Evolutionary conservation across 2,329 filamentous ascomycete species (phyloP).

Genomic region (Microcyclosporella mali): DNA sequence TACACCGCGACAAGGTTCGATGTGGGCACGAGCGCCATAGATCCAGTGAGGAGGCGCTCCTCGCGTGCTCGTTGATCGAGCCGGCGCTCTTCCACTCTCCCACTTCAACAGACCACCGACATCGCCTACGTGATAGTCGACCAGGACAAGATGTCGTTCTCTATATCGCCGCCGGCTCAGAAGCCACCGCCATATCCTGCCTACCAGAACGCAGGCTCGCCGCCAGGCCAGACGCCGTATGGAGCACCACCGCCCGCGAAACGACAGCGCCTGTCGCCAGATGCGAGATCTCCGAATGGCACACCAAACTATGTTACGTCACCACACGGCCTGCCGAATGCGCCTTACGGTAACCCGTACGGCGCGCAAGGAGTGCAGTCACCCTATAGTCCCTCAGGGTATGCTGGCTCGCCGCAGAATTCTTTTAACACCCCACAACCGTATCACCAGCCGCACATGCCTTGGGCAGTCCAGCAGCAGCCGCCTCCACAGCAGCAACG

Average conservation of each 20-base stretch:
- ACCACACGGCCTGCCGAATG: conserved; percentile 33
- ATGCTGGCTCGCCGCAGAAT: conserved; percentile 22
- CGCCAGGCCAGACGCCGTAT: conserved; percentile 32
- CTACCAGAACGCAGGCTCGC: conserved; percentile 47
- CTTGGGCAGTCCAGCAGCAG: conserved; percentile 4
- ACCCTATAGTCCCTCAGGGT: conserved; percentile 24
- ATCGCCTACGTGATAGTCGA: conserved; percentile 4
- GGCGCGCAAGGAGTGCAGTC: conserved; percentile 29
- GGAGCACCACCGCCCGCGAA: conserved; percentile 64
- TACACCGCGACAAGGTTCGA: conserved; percentile 11
- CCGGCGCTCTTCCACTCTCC: neutral
- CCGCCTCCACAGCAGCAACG: conserved; percentile 17
- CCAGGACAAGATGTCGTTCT: conserved; percentile 21
- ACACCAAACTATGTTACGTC: conserved; percentile 34
- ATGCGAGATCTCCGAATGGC: conserved; percentile 59
- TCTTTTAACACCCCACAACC: conserved; percentile 30
- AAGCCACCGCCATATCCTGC: conserved; percentile 28
- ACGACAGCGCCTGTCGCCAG: conserved; percentile 64
- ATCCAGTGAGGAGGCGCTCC: conserved; percentile 16
- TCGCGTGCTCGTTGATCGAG: conserved; percentile 11
- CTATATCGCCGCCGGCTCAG: conserved; percentile 28
- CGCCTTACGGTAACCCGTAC: conserved; percentile 35
- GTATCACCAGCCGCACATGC: conserved; percentile 19
- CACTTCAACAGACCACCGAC: neutral
- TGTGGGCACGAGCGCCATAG: conserved; percentile 9